Percentiles rank a stretch among this genome's conserved stretches.
Conservation (phyloP, 352 stramenopile species). For the Phytopythium aichiense region DNA sequence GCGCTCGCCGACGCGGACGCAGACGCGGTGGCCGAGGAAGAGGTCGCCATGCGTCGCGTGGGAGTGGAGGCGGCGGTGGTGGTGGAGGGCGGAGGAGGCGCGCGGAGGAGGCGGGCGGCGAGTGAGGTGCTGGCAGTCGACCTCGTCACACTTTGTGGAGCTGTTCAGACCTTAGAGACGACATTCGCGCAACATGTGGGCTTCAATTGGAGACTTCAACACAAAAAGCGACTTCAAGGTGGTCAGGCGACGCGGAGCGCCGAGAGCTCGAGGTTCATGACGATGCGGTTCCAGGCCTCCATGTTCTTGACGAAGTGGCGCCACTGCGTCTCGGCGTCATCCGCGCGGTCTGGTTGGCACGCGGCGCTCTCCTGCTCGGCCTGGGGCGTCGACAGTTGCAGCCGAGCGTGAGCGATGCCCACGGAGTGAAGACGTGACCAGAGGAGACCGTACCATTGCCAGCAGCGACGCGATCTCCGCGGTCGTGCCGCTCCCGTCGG, state of each 20-base stretch:
- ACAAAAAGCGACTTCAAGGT: too few relatives aligned
- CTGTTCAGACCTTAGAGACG: background rate
- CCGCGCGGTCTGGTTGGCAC: slow-evolving; percentile 16
- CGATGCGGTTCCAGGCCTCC: slow-evolving; percentile 83
- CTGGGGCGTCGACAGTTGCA: slow-evolving; percentile 16
- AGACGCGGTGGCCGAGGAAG: background rate
- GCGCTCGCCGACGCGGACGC: background rate
- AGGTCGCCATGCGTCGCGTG: background rate
- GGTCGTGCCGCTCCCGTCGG: background rate
- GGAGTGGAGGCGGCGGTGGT: background rate
- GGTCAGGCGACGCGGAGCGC: too few relatives aligned
- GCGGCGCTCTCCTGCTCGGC: slow-evolving; percentile 38
- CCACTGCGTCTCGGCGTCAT: slow-evolving; percentile 62
- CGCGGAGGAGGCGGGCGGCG: too few relatives aligned
- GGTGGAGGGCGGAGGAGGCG: background rate
- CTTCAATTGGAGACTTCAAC: too few relatives aligned
- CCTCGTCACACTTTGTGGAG: background rate
- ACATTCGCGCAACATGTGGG: too few relatives aligned
- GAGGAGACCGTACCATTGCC: slow-evolving; percentile 36
- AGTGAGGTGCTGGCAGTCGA: too few relatives aligned
- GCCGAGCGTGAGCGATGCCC: background rate
- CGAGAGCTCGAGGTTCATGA: slow-evolving; percentile 55
- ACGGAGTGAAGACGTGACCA: background rate
- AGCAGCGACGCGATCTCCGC: slow-evolving; percentile 28
- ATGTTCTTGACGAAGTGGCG: slow-evolving; percentile 81